Conservation (phyloP, 1,284 basidiomycete genomes). For the Sporisorium reilianum region DNA sequence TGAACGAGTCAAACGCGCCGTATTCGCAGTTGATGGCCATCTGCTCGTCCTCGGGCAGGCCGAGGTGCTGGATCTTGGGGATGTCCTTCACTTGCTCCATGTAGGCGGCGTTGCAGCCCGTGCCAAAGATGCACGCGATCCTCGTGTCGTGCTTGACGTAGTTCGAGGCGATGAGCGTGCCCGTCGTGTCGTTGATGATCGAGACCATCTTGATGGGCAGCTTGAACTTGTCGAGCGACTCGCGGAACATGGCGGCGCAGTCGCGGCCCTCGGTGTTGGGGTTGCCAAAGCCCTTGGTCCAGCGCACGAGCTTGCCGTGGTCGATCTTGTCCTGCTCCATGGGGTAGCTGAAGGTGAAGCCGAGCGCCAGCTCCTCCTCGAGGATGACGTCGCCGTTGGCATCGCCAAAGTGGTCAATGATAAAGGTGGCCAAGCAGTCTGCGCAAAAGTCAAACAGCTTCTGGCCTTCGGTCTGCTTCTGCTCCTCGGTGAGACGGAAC, state of each 20-base stretch:
- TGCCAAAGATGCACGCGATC: constrained; percentile 97
- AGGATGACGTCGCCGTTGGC: constrained; percentile 74
- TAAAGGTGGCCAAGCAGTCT: constrained; percentile 89
- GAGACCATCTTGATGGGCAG: constrained; percentile 67
- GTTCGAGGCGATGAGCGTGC: constrained; percentile 94
- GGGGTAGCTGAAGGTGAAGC: constrained; percentile 82
- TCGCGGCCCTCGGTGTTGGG: constrained; percentile 91
- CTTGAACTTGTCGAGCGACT: constrained; percentile 78
- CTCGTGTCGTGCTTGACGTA: constrained; percentile 91
- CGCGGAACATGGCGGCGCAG: constrained; percentile 90
- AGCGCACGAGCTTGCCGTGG: constrained; percentile 92
- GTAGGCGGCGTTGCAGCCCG: constrained; percentile 93
- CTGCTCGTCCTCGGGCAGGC: constrained; percentile 77
- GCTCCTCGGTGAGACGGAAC: constrained; percentile 95
- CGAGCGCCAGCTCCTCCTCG: constrained; percentile 83
- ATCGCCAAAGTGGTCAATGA: constrained; percentile 80
- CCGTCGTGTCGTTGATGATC: constrained; percentile 88
- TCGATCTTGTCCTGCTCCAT: constrained; percentile 84
- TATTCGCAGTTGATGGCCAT: constrained; percentile 98
- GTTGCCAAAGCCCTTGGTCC: constrained; percentile 98
- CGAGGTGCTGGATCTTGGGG: constrained; percentile 80
- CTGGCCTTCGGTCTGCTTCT: constrained; percentile 97
- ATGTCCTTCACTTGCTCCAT: constrained; percentile 82
- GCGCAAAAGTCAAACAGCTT: constrained; percentile 97
- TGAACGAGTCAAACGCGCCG: constrained; percentile 97